Conservation (phyloP, 192 early-diverging fungal species). For the Backusella tuberculispora region DNA sequence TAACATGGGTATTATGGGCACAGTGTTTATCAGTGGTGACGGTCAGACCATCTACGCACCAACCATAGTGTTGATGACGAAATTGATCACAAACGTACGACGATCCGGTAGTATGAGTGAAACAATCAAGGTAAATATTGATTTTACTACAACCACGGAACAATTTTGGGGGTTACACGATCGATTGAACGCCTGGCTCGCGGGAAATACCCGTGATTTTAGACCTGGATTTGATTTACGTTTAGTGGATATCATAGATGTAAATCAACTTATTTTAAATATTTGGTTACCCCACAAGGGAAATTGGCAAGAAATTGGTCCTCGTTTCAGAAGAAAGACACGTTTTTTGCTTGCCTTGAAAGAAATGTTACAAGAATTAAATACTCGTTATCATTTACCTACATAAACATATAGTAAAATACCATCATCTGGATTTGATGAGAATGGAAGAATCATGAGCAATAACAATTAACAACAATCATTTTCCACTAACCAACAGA, state of each 20-base stretch:
- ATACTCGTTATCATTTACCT: constrained; percentile 49
- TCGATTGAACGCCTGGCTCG: constrained; percentile 60
- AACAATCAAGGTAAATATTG: constrained; percentile 59
- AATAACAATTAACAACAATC: not conserved
- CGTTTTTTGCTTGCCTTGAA: constrained; percentile 63
- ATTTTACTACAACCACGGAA: constrained; percentile 67
- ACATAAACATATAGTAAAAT: not conserved
- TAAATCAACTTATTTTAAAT: constrained; percentile 62
- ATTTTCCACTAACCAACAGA: not conserved
- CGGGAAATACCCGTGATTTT: constrained; percentile 62
- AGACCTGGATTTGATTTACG: constrained; percentile 56
- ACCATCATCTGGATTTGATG: not conserved
- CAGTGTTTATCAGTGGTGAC: constrained; percentile 79
- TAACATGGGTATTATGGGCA: constrained; percentile 80
- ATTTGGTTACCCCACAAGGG: constrained; percentile 72
- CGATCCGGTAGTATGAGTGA: constrained; percentile 63
- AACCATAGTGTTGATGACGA: constrained; percentile 64
- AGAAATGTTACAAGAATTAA: constrained; percentile 58
- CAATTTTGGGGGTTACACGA: constrained; percentile 63
- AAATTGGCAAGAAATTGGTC: constrained; percentile 78
- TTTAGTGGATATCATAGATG: constrained; percentile 61
- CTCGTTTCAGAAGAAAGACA: constrained; percentile 60
- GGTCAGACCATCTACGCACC: constrained; percentile 80
- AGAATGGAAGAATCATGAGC: not conserved
- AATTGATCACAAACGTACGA: constrained; percentile 74